Percentiles rank a stretch among this genome's conserved stretches.
phyloP scores from a whole-genome alignment of 2,329 filamentous ascomycete species.

The Monilinia vaccinii-corymbosi region DNA sequence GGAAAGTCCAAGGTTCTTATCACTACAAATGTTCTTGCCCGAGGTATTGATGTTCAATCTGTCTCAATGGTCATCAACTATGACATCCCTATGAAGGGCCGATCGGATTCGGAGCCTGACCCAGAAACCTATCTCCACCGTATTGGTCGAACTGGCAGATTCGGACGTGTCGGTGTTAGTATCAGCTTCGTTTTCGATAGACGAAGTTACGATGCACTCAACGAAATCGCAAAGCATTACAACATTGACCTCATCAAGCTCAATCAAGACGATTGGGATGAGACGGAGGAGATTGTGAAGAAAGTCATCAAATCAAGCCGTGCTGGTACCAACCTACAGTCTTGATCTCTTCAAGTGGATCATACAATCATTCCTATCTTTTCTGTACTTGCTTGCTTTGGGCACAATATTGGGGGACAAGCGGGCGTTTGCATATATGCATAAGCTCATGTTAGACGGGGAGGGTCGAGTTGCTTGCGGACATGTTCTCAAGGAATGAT shows the following conservation, averaged over 20 bases:
- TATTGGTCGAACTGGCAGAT: slow-evolving; percentile 93
- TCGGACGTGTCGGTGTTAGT: slow-evolving; percentile 90
- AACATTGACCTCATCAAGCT: slow-evolving; percentile 72
- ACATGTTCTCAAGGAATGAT: not conserved
- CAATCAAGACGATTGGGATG: slow-evolving; percentile 82
- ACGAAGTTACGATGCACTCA: slow-evolving; percentile 69
- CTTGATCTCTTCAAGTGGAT: not conserved
- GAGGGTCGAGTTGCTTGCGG: not conserved
- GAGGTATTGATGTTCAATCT: slow-evolving; percentile 86
- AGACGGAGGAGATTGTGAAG: slow-evolving; percentile 75
- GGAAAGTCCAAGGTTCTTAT: slow-evolving; percentile 93
- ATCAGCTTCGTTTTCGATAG: slow-evolving; percentile 90
- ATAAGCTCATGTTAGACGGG: not conserved
- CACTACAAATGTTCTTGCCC: slow-evolving; percentile 91
- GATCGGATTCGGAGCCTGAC: slow-evolving; percentile 74
- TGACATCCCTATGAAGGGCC: slow-evolving; percentile 68
- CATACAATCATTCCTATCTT: not conserved
- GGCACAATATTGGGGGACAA: slow-evolving; percentile 3
- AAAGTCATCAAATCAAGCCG: slow-evolving; percentile 66
- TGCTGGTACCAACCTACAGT: slow-evolving; percentile 42
- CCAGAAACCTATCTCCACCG: slow-evolving; percentile 95
- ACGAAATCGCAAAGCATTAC: slow-evolving; percentile 72
- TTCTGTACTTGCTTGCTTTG: not conserved
- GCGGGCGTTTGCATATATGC: slow-evolving; percentile 7
- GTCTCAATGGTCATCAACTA: slow-evolving; percentile 99